Conservation (phyloP, 208 protist genomes). For the Wallacemonas sp. region DNA sequence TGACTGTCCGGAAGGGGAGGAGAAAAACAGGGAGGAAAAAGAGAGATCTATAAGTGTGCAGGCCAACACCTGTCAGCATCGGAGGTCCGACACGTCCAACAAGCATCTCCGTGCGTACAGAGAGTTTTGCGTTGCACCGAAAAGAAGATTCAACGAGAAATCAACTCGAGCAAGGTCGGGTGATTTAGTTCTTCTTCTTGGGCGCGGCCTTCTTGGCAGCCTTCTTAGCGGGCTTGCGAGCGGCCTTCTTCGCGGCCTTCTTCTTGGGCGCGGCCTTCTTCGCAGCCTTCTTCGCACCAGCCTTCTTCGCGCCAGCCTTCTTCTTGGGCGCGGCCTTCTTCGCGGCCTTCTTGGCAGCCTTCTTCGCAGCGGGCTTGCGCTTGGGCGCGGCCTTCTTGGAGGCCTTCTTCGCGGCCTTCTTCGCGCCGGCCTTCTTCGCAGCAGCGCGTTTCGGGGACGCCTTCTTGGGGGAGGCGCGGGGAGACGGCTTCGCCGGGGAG, state of each 20-base stretch:
- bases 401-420: constrained; percentile 23
- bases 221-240: constrained; percentile 23
- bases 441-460: constrained; percentile 10
- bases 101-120: constrained; percentile 19
- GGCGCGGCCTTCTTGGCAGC: constrained; percentile 20
- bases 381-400: background rate
- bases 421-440: constrained; percentile 18
- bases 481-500: constrained; percentile 6
- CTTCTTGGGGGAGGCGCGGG: constrained; percentile 20
- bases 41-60: constrained; percentile 12
- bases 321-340: constrained; percentile 23
- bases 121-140: constrained; percentile 1
- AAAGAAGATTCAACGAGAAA: background rate
- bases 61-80: constrained; percentile 14
- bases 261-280: constrained; percentile 30
- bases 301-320: constrained; percentile 24
- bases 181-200: constrained; percentile 16
- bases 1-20: background rate
- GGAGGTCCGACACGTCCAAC: constrained; percentile 4
- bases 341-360: constrained; percentile 11
- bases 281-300: constrained; percentile 28
- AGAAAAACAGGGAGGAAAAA: constrained; percentile 4
- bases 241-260: constrained; percentile 25
- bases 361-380: constrained; percentile 20
- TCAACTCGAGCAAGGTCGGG: background rate